These are phyloP conservation scores for Ceratocystis colombiana DNA, from an alignment of 2,329 filamentous ascomycete species.

Conservation along the genomic window DNA sequence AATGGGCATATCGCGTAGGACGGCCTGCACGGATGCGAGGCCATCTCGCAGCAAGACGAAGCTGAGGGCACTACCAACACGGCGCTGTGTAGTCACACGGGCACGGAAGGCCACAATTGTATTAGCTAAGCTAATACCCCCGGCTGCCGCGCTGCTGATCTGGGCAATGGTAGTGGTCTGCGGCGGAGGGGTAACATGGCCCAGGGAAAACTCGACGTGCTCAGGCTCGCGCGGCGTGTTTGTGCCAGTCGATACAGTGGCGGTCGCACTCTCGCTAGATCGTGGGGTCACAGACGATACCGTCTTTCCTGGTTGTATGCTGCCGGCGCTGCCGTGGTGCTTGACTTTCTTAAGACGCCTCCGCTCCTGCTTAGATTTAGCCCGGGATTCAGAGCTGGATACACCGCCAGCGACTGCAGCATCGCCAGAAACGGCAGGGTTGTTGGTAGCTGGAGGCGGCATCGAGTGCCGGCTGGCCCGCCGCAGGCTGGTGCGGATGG, in stretches of 20 bases:
- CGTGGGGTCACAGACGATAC: not conserved
- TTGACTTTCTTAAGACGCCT: conserved; percentile 1
- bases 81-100: conserved; percentile 63
- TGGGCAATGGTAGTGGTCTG: conserved; percentile 36
- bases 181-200: conserved; percentile 28
- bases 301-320: not conserved
- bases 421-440: not conserved
- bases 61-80: conserved; percentile 70
- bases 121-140: conserved; percentile 28
- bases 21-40: conserved; percentile 72
- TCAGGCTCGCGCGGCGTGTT: not conserved
- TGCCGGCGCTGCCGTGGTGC: not conserved
- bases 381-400: not conserved
- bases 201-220: conserved; percentile 11
- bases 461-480: conserved; percentile 8
- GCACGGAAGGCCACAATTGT: conserved; percentile 37
- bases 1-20: conserved; percentile 41
- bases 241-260: not conserved
- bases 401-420: not conserved
- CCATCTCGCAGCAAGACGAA: conserved; percentile 83
- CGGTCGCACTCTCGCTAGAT: not conserved
- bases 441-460: not conserved
- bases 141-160: conserved; percentile 32
- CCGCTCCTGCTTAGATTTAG: not conserved
- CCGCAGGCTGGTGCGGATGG: conserved; percentile 5